Base-by-base conservation (phyloP, 176 grass and related monocot genomes). In the Typha latifolia region DNA sequence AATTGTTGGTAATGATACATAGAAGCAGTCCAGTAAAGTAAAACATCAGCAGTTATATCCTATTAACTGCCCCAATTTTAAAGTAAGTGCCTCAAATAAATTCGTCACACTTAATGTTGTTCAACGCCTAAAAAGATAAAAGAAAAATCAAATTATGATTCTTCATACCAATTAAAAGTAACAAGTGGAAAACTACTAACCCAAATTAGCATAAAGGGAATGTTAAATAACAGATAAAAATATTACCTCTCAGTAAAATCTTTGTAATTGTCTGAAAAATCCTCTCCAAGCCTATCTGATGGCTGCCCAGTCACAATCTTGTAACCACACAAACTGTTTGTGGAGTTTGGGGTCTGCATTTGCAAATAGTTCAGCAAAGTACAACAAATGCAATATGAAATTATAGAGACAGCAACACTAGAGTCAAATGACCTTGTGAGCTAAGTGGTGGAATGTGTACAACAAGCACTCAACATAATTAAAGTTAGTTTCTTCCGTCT, bases 261-360 rank as follows among this genome's bases (percentile, higher is more conserved):
- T 74, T 87, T 93, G 76, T 90, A 79, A 24, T 90, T 73, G 68
- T 93, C 89, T 20, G 94, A 90, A 65, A 99, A 99, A 75, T 93
- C 94, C 62, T 99, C 94, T 70, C 94, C 94, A 67, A 99, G 86
- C 75, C 94, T 90, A 78, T 99, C 89, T 49, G 94, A 99, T 47
- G 94, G 94, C 67, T 99, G 94, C 24, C 94, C 94, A 68, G 94
- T 99, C 69, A 99, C 94, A 57, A 99, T 99, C 83, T 87, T 99
- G 84, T 93, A 99, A 62, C 94, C 94, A 62, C 89, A 99, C 49
- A 99, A 84, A 79, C 89, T 99, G 66, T 99, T 99, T 50, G 94
- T 99, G 12, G 89, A 90, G 71, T 99, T 99, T 72, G 94, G 94
- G 68, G 89, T 93, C 94, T 99, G 69, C 61, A 85, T 74, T 74